phyloP scores from a whole-genome alignment of 2,329 filamentous ascomycete genomes.

The Colletotrichum spinosum region DNA sequence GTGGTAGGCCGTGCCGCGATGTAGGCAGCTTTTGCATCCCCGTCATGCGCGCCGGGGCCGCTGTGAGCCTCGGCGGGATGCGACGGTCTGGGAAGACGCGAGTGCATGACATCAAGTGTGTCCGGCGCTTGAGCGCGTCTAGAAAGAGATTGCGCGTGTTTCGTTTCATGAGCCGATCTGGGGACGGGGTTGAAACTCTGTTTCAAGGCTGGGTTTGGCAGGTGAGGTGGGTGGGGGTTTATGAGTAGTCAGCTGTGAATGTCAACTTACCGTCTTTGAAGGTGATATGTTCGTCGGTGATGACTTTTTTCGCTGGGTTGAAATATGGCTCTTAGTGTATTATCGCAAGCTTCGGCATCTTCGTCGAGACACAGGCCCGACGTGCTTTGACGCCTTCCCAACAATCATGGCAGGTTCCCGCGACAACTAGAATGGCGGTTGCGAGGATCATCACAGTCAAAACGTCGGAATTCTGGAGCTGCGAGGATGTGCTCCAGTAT shows the following conservation, averaged over 20 bases:
- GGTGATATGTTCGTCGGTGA: too few relatives aligned
- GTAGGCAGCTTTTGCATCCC: not conserved
- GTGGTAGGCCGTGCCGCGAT: not conserved
- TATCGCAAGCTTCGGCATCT: too few relatives aligned
- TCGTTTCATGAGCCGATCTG: constrained; percentile 23
- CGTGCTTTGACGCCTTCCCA: too few relatives aligned
- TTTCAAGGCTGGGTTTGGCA: not conserved
- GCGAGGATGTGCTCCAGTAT: too few relatives aligned
- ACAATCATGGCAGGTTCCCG: too few relatives aligned
- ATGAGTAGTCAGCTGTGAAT: not conserved
- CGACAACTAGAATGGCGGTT: too few relatives aligned
- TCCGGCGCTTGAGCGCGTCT: constrained; percentile 13
- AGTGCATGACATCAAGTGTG: not conserved
- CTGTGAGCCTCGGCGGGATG: constrained; percentile 5
- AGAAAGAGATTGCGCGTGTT: not conserved
- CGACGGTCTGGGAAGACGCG: not conserved
- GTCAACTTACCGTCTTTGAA: too few relatives aligned
- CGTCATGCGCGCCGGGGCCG: not conserved
- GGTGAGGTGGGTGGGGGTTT: not conserved
- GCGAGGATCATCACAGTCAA: too few relatives aligned
- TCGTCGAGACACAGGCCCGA: too few relatives aligned
- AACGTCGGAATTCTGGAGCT: too few relatives aligned
- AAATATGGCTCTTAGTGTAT: too few relatives aligned
- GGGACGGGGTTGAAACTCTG: not conserved
- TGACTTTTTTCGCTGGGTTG: too few relatives aligned